A percentile compares a stretch with the other conserved stretches of the same genome.
Evolutionary conservation across 345 rosid genomes (phyloP).

Genomic region (Draba incana): DNA sequence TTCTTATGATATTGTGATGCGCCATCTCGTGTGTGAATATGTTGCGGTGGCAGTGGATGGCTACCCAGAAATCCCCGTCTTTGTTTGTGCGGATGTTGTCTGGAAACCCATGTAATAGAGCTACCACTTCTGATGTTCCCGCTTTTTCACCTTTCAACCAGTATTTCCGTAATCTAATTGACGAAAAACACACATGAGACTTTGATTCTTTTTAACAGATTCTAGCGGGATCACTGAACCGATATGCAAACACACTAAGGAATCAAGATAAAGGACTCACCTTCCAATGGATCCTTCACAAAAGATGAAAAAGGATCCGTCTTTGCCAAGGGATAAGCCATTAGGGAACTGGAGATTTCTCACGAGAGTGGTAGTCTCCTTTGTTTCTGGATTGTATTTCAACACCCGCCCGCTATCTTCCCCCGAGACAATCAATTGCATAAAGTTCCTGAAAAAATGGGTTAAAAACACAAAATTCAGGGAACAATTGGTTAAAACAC

Average conservation of each 20-base stretch:
- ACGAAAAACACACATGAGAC: background rate
- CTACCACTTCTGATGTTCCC: slow-evolving; percentile 76
- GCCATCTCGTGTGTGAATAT: slow-evolving; percentile 47
- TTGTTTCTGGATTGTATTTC: slow-evolving; percentile 69
- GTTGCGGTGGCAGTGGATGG: slow-evolving; percentile 62
- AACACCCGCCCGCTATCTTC: slow-evolving; percentile 79
- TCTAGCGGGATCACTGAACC: background rate
- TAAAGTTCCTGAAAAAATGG: slow-evolving; percentile 63
- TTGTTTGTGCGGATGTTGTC: slow-evolving; percentile 80
- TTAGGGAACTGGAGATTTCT: slow-evolving; percentile 84
- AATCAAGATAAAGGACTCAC: slow-evolving; percentile 41
- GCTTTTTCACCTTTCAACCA: slow-evolving; percentile 94
- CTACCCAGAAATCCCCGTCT: slow-evolving; percentile 94
- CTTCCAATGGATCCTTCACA: slow-evolving; percentile 76
- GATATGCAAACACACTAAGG: background rate
- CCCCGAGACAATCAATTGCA: slow-evolving; percentile 73
- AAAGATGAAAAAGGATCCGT: slow-evolving; percentile 72
- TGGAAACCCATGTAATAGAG: slow-evolving; percentile 77
- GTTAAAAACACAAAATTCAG: background rate
- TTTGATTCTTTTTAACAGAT: background rate
- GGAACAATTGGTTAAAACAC: background rate
- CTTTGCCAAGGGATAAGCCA: slow-evolving; percentile 83
- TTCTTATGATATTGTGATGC: slow-evolving; percentile 55
- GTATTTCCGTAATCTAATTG: slow-evolving; percentile 63
- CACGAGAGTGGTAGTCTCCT: slow-evolving; percentile 71